Evolutionary conservation across 2,329 filamentous ascomycete genomes (phyloP).

Genomic region (Alternaria consortialis): DNA sequence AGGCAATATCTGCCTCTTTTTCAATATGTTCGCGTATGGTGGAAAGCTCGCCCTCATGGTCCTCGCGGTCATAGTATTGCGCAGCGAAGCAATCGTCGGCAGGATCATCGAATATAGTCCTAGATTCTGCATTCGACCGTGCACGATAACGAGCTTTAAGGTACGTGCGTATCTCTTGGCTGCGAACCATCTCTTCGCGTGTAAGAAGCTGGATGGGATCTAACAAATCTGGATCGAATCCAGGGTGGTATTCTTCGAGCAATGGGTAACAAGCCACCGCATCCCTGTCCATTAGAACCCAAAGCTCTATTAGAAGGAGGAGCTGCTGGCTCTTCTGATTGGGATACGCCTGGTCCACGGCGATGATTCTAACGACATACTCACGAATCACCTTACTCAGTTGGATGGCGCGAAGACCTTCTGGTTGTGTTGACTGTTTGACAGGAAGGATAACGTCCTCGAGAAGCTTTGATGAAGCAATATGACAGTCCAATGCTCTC

Average conservation of each 20-base stretch:
- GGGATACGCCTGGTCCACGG: constrained; percentile 52
- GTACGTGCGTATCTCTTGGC: constrained; percentile 62
- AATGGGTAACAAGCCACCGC: constrained; percentile 57
- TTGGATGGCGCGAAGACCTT: constrained; percentile 34
- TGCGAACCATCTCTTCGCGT: constrained; percentile 59
- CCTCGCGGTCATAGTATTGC: constrained; percentile 54
- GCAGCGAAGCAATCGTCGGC: constrained; percentile 57
- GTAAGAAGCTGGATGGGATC: constrained; percentile 64
- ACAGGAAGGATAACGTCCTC: constrained; percentile 31
- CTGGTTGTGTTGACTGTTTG: constrained; percentile 33
- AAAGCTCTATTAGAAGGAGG: constrained; percentile 65
- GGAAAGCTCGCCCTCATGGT: constrained; percentile 32
- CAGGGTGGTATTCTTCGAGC: constrained; percentile 61
- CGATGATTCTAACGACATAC: constrained; percentile 13
- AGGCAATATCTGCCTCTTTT: constrained; percentile 34
- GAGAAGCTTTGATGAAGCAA: constrained; percentile 27
- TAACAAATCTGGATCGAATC: constrained; percentile 60
- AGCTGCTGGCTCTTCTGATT: constrained; percentile 61
- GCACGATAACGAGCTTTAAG: constrained; percentile 51
- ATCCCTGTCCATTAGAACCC: constrained; percentile 65
- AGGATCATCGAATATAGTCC: constrained; percentile 61
- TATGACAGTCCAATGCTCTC: constrained; percentile 11
- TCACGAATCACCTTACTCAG: constrained; percentile 51
- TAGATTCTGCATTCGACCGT: constrained; percentile 20
- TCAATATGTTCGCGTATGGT: constrained; percentile 50